Percentiles rank a stretch among this genome's conserved stretches.
Conservation (phyloP, 805 yeast genomes). For the Candida sonorensis region DNA sequence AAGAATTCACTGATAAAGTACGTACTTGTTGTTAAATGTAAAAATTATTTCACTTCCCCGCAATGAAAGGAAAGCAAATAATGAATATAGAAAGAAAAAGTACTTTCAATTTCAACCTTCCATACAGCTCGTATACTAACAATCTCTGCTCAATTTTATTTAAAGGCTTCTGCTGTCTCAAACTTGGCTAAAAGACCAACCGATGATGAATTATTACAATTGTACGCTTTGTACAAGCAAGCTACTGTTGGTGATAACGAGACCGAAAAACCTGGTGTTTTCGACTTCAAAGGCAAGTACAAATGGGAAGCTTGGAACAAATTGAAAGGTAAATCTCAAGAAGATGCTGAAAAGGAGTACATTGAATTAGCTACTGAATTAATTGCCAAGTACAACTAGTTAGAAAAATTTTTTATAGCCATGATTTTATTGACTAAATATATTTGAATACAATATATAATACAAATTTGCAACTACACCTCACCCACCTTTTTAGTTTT, state of each 20-base stretch:
- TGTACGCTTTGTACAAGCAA: conserved; percentile 93
- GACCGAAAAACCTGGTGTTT: conserved; percentile 82
- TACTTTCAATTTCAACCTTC: too few relatives aligned
- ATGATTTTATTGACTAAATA: too few relatives aligned
- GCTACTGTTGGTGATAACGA: conserved; percentile 94
- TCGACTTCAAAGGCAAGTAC: conserved; percentile 91
- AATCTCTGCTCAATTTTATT: background rate
- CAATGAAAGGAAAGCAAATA: too few relatives aligned
- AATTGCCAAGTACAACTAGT: conserved; percentile 41
- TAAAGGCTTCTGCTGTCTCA: conserved; percentile 77
- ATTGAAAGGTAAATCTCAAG: conserved; percentile 77
- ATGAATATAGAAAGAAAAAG: too few relatives aligned
- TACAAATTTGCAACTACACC: too few relatives aligned
- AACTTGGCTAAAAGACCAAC: conserved; percentile 67
- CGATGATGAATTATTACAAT: conserved; percentile 78
- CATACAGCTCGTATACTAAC: too few relatives aligned
- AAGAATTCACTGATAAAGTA: conserved; percentile 30
- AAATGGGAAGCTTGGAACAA: conserved; percentile 98
- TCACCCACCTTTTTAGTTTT: too few relatives aligned
- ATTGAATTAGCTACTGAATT: conserved; percentile 62
- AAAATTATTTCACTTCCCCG: too few relatives aligned
- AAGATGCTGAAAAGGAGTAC: conserved; percentile 83
- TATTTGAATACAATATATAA: too few relatives aligned
- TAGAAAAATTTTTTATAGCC: too few relatives aligned
- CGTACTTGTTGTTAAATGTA: conserved; percentile 9